phyloP scores from a whole-genome alignment of 1,284 basidiomycete genomes.

The Ceratobasidium sp. region DNA sequence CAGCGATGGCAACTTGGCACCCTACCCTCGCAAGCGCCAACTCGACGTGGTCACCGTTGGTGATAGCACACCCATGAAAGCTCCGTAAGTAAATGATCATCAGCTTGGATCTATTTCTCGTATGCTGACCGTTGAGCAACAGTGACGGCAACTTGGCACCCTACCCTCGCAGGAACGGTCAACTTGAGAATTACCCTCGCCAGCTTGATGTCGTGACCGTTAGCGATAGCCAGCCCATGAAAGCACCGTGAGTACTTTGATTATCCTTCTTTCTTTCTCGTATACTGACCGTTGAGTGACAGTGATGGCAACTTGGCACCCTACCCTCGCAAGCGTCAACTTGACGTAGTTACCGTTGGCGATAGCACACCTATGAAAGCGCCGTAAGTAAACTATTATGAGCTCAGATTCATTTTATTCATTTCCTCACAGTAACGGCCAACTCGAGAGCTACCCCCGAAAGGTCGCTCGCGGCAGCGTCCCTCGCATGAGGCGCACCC shows the following conservation, averaged over 20 bases:
- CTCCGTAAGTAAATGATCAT: constrained; percentile 1
- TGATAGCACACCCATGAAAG: constrained; percentile 12
- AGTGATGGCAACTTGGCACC: background rate
- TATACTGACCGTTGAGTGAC: background rate
- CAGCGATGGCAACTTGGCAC: background rate
- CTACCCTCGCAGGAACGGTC: background rate
- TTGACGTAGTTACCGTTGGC: background rate
- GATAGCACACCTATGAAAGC: constrained; percentile 4
- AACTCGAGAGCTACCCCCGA: no score
- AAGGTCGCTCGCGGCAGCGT: background rate
- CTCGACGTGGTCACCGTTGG: background rate
- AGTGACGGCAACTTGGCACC: background rate
- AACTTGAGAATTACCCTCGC: background rate
- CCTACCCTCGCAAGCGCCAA: constrained; percentile 14
- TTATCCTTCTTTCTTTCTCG: background rate
- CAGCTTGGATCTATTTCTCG: background rate
- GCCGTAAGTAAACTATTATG: background rate
- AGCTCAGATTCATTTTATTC: background rate
- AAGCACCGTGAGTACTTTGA: background rate
- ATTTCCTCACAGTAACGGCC: background rate
- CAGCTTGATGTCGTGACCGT: background rate
- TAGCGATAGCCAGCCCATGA: background rate
- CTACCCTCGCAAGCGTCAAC: constrained; percentile 47
- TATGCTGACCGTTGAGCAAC: background rate
- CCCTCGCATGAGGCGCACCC: constrained; percentile 26